Conservation (phyloP, 805 yeast species). For the Cyberlindnera petersonii region DNA sequence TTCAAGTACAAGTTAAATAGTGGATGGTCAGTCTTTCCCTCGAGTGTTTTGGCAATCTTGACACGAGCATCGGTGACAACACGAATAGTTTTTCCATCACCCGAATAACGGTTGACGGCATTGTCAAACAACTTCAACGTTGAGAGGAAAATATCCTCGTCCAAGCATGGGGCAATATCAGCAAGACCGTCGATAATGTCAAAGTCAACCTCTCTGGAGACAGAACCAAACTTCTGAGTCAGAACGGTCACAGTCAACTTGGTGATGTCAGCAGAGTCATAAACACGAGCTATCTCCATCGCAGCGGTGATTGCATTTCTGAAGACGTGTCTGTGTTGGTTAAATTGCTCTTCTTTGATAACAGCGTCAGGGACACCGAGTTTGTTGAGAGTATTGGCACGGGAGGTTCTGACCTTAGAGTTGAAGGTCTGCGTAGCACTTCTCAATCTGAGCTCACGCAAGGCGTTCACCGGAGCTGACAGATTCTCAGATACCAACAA, state of each 20-base stretch:
- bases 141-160: constrained; percentile 64
- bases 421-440: constrained; percentile 22
- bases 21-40: constrained; percentile 33
- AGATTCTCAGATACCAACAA: constrained; percentile 54
- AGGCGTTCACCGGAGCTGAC: constrained; percentile 33
- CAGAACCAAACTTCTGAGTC: constrained; percentile 61
- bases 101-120: constrained; percentile 41
- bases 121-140: constrained; percentile 55
- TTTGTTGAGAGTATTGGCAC: constrained; percentile 20
- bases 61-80: constrained; percentile 50
- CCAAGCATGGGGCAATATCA: constrained; percentile 55
- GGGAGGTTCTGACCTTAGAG: constrained; percentile 14
- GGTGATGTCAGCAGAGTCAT: constrained; percentile 68
- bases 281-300: constrained; percentile 58
- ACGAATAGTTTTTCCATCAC: constrained; percentile 35
- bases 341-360: background rate
- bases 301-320: constrained; percentile 68
- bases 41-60: constrained; percentile 35
- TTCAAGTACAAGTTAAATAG: constrained; percentile 54
- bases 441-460: constrained; percentile 34
- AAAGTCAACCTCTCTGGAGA: constrained; percentile 50
- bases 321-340: constrained; percentile 34
- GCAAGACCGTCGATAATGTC: constrained; percentile 59
- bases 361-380: constrained; percentile 11
- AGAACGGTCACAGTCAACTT: constrained; percentile 77